These are phyloP conservation scores for Didymella pinodella DNA, from an alignment of 2,329 filamentous ascomycete genomes.

Conservation along the genomic window DNA sequence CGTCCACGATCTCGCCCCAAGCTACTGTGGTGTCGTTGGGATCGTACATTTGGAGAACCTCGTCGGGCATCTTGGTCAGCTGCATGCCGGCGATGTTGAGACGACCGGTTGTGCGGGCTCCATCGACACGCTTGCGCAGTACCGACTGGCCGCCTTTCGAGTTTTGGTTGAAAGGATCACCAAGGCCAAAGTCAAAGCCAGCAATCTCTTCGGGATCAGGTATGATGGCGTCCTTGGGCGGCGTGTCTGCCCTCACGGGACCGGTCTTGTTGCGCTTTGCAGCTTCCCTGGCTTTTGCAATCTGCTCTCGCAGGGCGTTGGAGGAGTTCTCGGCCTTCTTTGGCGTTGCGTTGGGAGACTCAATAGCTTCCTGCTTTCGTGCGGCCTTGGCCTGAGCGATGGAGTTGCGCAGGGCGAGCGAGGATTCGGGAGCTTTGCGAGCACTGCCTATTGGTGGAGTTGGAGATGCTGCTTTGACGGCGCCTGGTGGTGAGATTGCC, in stretches of 20 bases:
- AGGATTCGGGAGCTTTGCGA: conserved; percentile 70
- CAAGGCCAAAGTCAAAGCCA: conserved; percentile 66
- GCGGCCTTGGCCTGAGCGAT: conserved; percentile 93
- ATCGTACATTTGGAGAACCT: conserved; percentile 91
- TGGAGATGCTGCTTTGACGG: conserved; percentile 23
- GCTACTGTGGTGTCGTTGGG: conserved; percentile 67
- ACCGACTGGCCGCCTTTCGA: conserved; percentile 70
- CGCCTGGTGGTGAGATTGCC: conserved; percentile 40
- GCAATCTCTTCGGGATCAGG: conserved; percentile 44
- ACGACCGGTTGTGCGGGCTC: conserved; percentile 78
- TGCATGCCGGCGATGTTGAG: conserved; percentile 89
- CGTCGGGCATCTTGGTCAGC: conserved; percentile 78
- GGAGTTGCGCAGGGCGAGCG: conserved; percentile 81
- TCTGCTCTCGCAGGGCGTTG: conserved; percentile 83
- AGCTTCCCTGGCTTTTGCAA: conserved; percentile 85
- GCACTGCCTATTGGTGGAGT: conserved; percentile 43
- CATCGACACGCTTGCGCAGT: conserved; percentile 74
- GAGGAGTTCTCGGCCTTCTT: conserved; percentile 71
- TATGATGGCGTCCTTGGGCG: conserved; percentile 44
- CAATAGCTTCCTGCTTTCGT: conserved; percentile 52
- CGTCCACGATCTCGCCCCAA: conserved; percentile 92
- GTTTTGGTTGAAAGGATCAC: conserved; percentile 76
- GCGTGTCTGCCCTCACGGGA: conserved; percentile 36
- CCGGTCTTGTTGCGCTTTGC: conserved; percentile 59
- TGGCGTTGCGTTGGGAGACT: conserved; percentile 24